These are phyloP conservation scores for Thermochaetoides thermophila DNA, from an alignment of 495 filamentous ascomycete species.

Conservation along the genomic window DNA sequence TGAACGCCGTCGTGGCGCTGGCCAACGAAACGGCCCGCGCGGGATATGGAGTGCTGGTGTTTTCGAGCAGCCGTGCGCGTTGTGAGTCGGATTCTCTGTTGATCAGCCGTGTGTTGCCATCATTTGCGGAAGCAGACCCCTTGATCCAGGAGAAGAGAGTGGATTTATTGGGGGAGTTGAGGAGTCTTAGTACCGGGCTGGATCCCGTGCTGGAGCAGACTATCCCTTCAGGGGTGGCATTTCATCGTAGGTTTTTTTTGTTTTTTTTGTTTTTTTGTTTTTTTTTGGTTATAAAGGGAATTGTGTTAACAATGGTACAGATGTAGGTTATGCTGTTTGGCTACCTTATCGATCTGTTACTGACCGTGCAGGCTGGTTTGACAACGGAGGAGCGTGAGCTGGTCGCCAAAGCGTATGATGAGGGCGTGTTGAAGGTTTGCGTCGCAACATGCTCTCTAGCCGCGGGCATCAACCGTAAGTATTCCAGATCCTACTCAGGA, in stretches of 20 bases:
- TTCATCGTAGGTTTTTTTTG: slow-evolving; percentile 41
- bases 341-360: background rate
- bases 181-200: slow-evolving; percentile 50
- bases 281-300: too few species aligned
- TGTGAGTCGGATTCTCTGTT: slow-evolving; percentile 50
- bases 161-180: slow-evolving; percentile 54
- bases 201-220: slow-evolving; percentile 54
- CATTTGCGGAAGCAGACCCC: slow-evolving; percentile 24
- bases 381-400: slow-evolving; percentile 69
- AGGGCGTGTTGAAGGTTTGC: slow-evolving; percentile 53
- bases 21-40: slow-evolving; percentile 48
- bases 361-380: slow-evolving; percentile 46
- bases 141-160: slow-evolving; percentile 41
- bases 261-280: too few species aligned
- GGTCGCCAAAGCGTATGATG: slow-evolving; percentile 58
- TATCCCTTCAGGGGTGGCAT: slow-evolving; percentile 52
- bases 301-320: slow-evolving; percentile 1
- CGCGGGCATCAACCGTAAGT: slow-evolving; percentile 60
- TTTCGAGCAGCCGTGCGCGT: slow-evolving; percentile 53
- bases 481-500: background rate
- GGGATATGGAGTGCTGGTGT: slow-evolving; percentile 61
- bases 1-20: slow-evolving; percentile 57
- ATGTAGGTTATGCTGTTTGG: slow-evolving; percentile 6
- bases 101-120: slow-evolving; percentile 48
- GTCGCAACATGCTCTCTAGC: slow-evolving; percentile 74